These are phyloP conservation scores for Leucosporidium yakuticum DNA, from an alignment of 768 basidiomycete genomes.

Conservation along the genomic window DNA sequence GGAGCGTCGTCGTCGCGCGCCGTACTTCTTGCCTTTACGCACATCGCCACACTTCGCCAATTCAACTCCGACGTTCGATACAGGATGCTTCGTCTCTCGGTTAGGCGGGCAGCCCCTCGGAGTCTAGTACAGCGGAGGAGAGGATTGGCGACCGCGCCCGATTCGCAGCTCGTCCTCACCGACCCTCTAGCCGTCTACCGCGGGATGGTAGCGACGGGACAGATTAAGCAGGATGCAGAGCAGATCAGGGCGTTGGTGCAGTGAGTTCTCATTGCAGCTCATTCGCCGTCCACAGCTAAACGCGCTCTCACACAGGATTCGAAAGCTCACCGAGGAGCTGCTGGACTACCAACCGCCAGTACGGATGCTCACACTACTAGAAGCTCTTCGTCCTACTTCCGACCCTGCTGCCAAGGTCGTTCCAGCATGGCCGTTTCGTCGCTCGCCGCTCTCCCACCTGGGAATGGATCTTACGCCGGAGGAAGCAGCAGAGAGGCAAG, in stretches of 20 bases:
- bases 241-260: slow-evolving; percentile 54
- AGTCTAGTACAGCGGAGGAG: no score
- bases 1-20: no score
- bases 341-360: slow-evolving; percentile 53
- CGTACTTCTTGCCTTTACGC: no score
- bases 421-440: slow-evolving; percentile 32
- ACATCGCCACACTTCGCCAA: no score
- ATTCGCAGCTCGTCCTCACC: slow-evolving; percentile 7
- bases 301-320: slow-evolving; percentile 45
- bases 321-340: slow-evolving; percentile 50
- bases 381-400: slow-evolving; percentile 30
- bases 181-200: slow-evolving; percentile 54
- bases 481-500: slow-evolving; percentile 32
- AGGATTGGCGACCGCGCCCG: neutral
- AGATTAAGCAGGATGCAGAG: slow-evolving; percentile 52
- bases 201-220: slow-evolving; percentile 49
- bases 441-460: slow-evolving; percentile 31
- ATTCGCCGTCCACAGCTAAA: slow-evolving; percentile 4
- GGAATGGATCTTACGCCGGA: slow-evolving; percentile 36
- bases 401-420: neutral
- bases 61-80: no score
- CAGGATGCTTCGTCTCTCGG: no score
- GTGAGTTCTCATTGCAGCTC: slow-evolving; percentile 38
- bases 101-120: no score
- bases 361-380: slow-evolving; percentile 43